Evolutionary conservation across 805 yeast genomes (phyloP).

Genomic region (Teunomyces atbi): DNA sequence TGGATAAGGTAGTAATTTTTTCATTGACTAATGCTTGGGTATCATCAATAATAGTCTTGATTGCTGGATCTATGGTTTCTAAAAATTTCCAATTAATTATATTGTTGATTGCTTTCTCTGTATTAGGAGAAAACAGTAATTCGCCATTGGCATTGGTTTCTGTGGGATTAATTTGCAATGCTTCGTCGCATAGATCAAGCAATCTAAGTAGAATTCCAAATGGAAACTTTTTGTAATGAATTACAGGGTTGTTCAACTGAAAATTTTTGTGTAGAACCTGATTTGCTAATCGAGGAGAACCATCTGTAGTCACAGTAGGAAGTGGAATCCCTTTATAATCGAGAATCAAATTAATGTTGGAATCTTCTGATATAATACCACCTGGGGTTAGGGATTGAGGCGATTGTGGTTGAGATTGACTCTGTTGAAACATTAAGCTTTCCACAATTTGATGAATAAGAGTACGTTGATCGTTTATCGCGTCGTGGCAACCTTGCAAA

Average conservation of each 20-base stretch:
- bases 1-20: slow-evolving; percentile 66
- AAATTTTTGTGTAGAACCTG: slow-evolving; percentile 16
- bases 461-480: slow-evolving; percentile 65
- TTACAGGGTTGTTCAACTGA: slow-evolving; percentile 35
- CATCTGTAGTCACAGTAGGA: slow-evolving; percentile 23
- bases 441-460: slow-evolving; percentile 46
- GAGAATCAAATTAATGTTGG: slow-evolving; percentile 13
- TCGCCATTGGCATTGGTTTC: slow-evolving; percentile 36
- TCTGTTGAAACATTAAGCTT: slow-evolving; percentile 27
- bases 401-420: slow-evolving; percentile 6
- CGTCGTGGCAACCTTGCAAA: slow-evolving; percentile 73
- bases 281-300: slow-evolving; percentile 20
- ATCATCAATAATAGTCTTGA: slow-evolving; percentile 61
- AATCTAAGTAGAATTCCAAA: slow-evolving; percentile 58
- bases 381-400: slow-evolving; percentile 12
- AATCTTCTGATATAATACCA: slow-evolving; percentile 14
- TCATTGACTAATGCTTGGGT: slow-evolving; percentile 58
- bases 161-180: slow-evolving; percentile 64
- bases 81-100: slow-evolving; percentile 47
- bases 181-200: slow-evolving; percentile 69
- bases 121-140: slow-evolving; percentile 53
- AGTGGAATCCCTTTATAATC: slow-evolving; percentile 63
- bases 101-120: slow-evolving; percentile 52
- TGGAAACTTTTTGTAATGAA: slow-evolving; percentile 54
- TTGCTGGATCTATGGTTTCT: slow-evolving; percentile 61